A percentile compares a stretch with the other conserved stretches of the same genome.
phyloP scores from a whole-genome alignment of 2,329 filamentous ascomycete genomes.

The Calonectria pauciramosa region DNA sequence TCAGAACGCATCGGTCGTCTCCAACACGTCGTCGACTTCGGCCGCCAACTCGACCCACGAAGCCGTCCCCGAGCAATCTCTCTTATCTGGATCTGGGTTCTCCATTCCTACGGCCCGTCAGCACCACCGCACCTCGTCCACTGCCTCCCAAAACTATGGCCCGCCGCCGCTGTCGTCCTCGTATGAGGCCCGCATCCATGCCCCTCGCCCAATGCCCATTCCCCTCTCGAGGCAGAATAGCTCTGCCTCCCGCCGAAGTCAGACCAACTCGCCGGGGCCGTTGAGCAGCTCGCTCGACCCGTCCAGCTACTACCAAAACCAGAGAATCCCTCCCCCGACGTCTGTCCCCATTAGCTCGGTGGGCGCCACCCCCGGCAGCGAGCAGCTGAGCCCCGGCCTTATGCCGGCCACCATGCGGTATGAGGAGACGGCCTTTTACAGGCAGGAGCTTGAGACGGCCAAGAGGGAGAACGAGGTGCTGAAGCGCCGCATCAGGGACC shows the following conservation, averaged over 20 bases:
- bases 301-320: constrained; percentile 63
- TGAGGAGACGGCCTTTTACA: constrained; percentile 73
- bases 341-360: constrained; percentile 54
- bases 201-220: constrained; percentile 59
- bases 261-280: constrained; percentile 63
- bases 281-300: constrained; percentile 61
- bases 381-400: constrained; percentile 66
- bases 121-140: constrained; percentile 72
- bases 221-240: constrained; percentile 69
- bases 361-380: constrained; percentile 56
- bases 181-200: constrained; percentile 58
- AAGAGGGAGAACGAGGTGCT: constrained; percentile 75
- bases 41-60: constrained; percentile 66
- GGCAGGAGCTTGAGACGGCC: constrained; percentile 71
- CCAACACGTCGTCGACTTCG: constrained; percentile 74
- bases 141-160: constrained; percentile 66
- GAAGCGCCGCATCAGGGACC: constrained; percentile 72
- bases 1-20: constrained; percentile 76
- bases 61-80: constrained; percentile 62
- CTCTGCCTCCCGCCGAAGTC: constrained; percentile 66
- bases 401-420: constrained; percentile 71
- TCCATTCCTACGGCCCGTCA: constrained; percentile 68
- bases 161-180: constrained; percentile 52
- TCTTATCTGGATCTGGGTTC: constrained; percentile 70
- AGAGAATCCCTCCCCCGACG: constrained; percentile 56